Conservation (phyloP, 371 early-diverging fungal genomes). For the Dinochytrium kinnereticum region DNA sequence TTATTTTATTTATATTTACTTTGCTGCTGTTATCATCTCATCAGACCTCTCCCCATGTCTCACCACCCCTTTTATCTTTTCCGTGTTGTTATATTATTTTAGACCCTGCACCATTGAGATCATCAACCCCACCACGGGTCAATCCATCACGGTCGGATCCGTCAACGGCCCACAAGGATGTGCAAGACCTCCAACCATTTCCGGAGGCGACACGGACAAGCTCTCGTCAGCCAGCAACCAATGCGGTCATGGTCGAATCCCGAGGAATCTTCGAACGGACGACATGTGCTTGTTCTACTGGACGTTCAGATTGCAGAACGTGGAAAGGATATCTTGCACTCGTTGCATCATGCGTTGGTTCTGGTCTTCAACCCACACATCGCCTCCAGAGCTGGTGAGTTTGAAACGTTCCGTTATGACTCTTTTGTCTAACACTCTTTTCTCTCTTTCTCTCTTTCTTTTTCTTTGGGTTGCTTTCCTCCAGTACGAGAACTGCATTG, state of each 20-base stretch:
- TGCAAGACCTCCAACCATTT: not conserved
- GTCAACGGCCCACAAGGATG: conserved; percentile 14
- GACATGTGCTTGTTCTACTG: conserved; percentile 25
- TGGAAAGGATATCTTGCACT: conserved; percentile 20
- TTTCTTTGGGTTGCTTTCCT: too few species aligned
- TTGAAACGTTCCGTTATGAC: not conserved
- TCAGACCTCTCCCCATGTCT: not conserved
- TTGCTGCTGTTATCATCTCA: not conserved
- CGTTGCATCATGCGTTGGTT: conserved; percentile 24
- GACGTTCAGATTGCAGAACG: conserved; percentile 27
- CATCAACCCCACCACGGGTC: conserved; percentile 2
- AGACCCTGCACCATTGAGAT: conserved; percentile 22
- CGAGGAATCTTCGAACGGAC: conserved; percentile 2
- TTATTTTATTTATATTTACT: too few species aligned
- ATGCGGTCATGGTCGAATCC: not conserved
- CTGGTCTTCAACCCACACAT: conserved; percentile 10
- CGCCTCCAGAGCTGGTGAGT: not conserved
- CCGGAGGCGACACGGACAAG: not conserved
- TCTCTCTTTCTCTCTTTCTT: not conserved
- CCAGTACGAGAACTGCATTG: conserved; percentile 14
- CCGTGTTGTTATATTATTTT: too few species aligned
- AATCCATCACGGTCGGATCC: not conserved
- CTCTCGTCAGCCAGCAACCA: not conserved
- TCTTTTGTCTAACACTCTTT: not conserved
- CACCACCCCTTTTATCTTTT: too few species aligned